phyloP scores from a whole-genome alignment of 139 green algal genomes.

The Spirogloea muscicola region DNA sequence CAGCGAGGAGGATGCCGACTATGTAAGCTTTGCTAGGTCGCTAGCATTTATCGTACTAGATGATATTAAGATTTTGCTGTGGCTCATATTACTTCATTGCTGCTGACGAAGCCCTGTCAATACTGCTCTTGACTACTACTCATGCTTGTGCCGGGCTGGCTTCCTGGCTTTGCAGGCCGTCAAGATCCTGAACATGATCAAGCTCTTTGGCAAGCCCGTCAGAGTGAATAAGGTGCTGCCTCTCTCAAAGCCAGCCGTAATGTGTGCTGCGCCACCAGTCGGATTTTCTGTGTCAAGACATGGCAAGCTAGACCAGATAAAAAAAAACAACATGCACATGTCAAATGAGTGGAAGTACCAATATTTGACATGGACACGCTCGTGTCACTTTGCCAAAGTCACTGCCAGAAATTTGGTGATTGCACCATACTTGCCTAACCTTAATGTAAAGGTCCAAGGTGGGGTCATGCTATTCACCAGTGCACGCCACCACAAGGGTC shows the following conservation, averaged over 20 bases:
- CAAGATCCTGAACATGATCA: slow-evolving; percentile 97
- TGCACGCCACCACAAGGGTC: no score
- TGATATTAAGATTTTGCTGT: neutral
- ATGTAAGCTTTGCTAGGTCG: slow-evolving; percentile 54
- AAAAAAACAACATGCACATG: no score
- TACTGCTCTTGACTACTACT: neutral
- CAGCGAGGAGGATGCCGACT: slow-evolving; percentile 90
- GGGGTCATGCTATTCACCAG: no score
- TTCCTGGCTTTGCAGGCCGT: slow-evolving; percentile 77
- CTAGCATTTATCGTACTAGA: neutral
- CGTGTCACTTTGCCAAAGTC: neutral
- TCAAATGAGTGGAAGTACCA: no score
- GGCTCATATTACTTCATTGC: neutral
- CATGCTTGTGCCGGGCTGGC: neutral
- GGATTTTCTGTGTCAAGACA: no score
- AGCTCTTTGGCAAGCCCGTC: slow-evolving; percentile 91
- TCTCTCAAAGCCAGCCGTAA: neutral
- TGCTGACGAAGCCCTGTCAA: no score
- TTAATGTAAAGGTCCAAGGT: no score
- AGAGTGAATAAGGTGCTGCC: slow-evolving; percentile 83
- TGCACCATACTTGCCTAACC: no score
- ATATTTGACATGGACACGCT: neutral
- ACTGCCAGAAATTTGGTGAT: neutral
- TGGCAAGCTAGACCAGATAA: no score
- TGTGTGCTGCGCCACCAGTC: no score